These are phyloP conservation scores for Pythium brassicae DNA, from an alignment of 352 stramenopile genomes.

Conservation along the genomic window DNA sequence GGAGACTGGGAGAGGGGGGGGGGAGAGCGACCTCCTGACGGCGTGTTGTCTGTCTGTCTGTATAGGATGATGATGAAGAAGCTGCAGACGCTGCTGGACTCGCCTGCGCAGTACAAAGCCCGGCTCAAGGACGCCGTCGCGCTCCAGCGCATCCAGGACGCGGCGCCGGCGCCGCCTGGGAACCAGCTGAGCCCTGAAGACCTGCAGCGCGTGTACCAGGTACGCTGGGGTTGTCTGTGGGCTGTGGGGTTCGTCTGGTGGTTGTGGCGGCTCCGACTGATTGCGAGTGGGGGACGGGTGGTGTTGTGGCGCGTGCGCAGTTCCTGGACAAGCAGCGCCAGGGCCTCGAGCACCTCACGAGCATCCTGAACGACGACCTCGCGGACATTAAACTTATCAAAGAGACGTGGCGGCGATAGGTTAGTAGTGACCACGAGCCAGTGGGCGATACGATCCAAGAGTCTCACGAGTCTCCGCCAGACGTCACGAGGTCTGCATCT, in stretches of 20 bases:
- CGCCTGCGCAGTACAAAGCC: constrained; percentile 84
- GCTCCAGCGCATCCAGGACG: constrained; percentile 64
- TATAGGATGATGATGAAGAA: constrained; percentile 79
- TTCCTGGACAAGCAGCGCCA: constrained; percentile 85
- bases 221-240: background rate
- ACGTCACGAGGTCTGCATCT: no score
- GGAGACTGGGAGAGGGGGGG: background rate
- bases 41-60: background rate
- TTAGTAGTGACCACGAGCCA: background rate
- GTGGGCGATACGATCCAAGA: no score
- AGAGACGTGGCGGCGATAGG: constrained; percentile 76
- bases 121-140: constrained; percentile 76
- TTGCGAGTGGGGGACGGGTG: no score
- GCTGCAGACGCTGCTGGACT: constrained; percentile 71
- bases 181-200: constrained; percentile 72
- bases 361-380: constrained; percentile 80
- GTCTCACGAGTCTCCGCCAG: no score
- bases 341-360: constrained; percentile 77
- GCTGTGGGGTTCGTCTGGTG: no score
- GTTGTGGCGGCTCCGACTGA: no score
- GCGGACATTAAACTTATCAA: constrained; percentile 87
- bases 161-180: constrained; percentile 22
- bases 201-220: constrained; percentile 59
- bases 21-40: background rate
- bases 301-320: constrained; percentile 15